Base-by-base conservation (phyloP, 352 stramenopile species). In the Albugo laibachii region DNA sequence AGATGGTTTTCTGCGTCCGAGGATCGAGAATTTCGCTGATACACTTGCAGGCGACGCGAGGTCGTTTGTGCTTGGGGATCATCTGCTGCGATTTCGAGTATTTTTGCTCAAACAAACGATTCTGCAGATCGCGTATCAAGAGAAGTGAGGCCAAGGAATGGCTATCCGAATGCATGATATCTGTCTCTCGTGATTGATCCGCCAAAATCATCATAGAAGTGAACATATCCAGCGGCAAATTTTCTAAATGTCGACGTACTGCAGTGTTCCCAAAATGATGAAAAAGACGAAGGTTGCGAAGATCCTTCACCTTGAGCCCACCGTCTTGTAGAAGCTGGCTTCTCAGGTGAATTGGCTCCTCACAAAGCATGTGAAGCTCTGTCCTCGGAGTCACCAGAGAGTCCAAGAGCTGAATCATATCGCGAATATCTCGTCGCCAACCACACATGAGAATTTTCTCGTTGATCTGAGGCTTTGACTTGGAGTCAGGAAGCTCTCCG, bases 21-120 rank as follows among this genome's bases (percentile, higher is more conserved):
- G 75, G 77, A 39, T 94, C 79, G 10, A 94, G 55, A 46, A 92
- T 87, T 49, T 92, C 81, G 41, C 67, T 83, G 43, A 92, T 89
- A 41, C 71, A 83, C 41, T 79, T 79, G 43, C 65, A 83, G 24
- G 24, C 24, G 3, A 40, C 49, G 15, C 12, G 35, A 40, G 11
- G 50, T 49, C 11, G 12, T 50, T 45, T 53, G 48, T 12, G 41
- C 15, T 14, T 50, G 48, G 20, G 51, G 14, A 20, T 45, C 31
- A 36, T 11, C 11, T 18, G 40, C 13, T 20, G 36, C 8, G 38
- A 43, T 10, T 19, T 24, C 3, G 16, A 24, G 38, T 24, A 19
- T 24, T 19, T 24, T 24, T 43, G 3, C 8, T 43, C 38, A 24
- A 24, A 24, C 38, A 43, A 24, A 8, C 38, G 16, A 24, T 43